phyloP scores from a whole-genome alignment of 2,329 filamentous ascomycete species.

The Talaromyces sp. region DNA sequence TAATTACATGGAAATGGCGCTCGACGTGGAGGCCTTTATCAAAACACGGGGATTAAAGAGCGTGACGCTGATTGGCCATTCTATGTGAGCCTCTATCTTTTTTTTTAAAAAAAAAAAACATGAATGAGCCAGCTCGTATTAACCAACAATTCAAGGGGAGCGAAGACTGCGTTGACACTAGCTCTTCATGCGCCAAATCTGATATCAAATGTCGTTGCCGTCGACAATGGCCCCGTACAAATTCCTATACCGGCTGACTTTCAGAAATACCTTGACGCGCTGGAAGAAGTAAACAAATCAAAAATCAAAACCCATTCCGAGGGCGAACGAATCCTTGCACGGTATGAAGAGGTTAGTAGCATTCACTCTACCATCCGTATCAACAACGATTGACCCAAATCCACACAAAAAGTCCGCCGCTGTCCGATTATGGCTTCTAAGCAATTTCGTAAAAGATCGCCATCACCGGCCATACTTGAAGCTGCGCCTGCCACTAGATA shows the following conservation, averaged over 20 bases:
- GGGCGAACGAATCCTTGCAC: background rate
- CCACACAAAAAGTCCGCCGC: background rate
- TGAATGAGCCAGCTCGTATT: background rate
- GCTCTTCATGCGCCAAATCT: background rate
- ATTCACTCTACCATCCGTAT: background rate
- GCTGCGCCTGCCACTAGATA: background rate
- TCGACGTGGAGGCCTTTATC: background rate
- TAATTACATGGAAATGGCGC: background rate
- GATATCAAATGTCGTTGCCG: background rate
- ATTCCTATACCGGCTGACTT: background rate
- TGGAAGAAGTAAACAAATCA: background rate
- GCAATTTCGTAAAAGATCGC: background rate
- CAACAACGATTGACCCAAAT: background rate
- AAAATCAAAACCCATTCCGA: background rate
- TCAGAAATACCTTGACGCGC: background rate
- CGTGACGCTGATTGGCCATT: background rate
- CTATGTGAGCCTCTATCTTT: background rate
- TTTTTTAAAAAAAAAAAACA: background rate
- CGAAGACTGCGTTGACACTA: background rate
- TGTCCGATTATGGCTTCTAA: background rate
- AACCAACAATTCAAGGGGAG: background rate
- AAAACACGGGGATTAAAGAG: background rate
- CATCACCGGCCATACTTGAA: background rate
- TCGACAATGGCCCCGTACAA: background rate
- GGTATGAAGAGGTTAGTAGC: background rate